Evolutionary conservation across 768 basidiomycete genomes (phyloP).

Genomic region (Boletus vinaceobasis): DNA sequence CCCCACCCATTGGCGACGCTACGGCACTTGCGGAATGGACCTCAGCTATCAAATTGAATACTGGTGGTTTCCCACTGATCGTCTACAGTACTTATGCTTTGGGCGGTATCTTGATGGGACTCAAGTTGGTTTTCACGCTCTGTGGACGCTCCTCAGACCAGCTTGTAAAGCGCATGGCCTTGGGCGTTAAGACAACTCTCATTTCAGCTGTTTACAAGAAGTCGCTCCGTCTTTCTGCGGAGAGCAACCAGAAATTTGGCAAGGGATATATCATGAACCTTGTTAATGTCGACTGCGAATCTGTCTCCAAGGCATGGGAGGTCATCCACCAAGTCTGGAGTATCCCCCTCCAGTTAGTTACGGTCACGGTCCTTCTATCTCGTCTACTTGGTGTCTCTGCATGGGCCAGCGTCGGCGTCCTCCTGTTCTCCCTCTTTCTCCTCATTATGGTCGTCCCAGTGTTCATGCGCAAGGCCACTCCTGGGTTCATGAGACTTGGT

Average conservation of each 20-base stretch:
- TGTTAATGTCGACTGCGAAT: constrained; percentile 30
- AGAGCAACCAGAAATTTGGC: constrained; percentile 25
- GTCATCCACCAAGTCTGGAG: constrained; percentile 27
- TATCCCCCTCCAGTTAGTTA: constrained; percentile 25
- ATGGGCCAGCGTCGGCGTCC: constrained; percentile 29
- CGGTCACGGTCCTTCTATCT: constrained; percentile 20
- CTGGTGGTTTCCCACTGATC: constrained; percentile 30
- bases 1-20: constrained; percentile 17
- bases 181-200: constrained; percentile 30
- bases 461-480: constrained; percentile 32
- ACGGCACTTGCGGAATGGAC: constrained; percentile 21
- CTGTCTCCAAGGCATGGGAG: constrained; percentile 30
- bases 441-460: constrained; percentile 30
- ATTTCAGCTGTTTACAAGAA: constrained; percentile 32
- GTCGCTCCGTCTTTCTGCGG: constrained; percentile 25
- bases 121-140: constrained; percentile 24
- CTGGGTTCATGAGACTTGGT: constrained; percentile 27
- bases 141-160: constrained; percentile 30
- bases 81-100: constrained; percentile 23
- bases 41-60: constrained; percentile 16
- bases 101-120: constrained; percentile 21
- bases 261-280: constrained; percentile 30
- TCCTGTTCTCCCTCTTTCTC: constrained; percentile 21
- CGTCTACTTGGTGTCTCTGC: constrained; percentile 29
- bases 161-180: constrained; percentile 26